Percentiles rank a stretch among this genome's conserved stretches.
These are phyloP conservation scores for Schizosaccharomyces versatilis DNA, from an alignment of 1,139 yeast species.

Conservation along the genomic window DNA sequence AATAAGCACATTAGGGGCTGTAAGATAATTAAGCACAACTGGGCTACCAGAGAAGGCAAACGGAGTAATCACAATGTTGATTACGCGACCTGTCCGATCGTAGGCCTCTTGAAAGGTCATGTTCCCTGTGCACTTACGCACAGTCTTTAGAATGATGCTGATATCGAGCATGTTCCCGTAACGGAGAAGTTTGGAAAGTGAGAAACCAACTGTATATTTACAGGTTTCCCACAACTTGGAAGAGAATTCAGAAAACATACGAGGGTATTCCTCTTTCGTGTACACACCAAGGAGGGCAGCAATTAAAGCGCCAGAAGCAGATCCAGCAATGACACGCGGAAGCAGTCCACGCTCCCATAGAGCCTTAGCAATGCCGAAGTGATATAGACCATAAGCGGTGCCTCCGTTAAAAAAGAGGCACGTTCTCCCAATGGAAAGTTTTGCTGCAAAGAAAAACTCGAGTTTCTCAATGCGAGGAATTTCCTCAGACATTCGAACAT, in stretches of 20 bases:
- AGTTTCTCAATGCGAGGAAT: constrained; percentile 21
- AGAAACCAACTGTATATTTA: constrained; percentile 21
- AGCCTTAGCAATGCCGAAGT: constrained; percentile 73
- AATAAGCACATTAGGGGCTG: constrained; percentile 87
- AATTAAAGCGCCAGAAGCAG: constrained; percentile 87
- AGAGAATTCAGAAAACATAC: constrained; percentile 6
- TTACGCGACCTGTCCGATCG: constrained; percentile 55
- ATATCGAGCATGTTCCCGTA: constrained; percentile 57
- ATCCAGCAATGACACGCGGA: constrained; percentile 78
- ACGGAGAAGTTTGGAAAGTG: constrained; percentile 21
- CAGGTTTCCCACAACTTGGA: constrained; percentile 23
- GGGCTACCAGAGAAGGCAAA: constrained; percentile 36
- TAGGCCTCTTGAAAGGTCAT: constrained; percentile 80
- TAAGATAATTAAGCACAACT: constrained; percentile 60
- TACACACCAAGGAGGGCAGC: constrained; percentile 75
- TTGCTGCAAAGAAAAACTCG: constrained; percentile 65
- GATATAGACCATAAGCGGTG: constrained; percentile 77
- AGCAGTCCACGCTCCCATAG: constrained; percentile 49
- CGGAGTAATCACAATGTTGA: constrained; percentile 77
- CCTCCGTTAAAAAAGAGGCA: constrained; percentile 90
- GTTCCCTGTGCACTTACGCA: constrained; percentile 64
- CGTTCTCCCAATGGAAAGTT: constrained; percentile 80
- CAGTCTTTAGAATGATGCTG: constrained; percentile 44
- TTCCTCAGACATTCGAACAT: neutral
- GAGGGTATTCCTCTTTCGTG: constrained; percentile 42